Percentiles rank a stretch among this genome's conserved stretches.
Conservation (phyloP, 805 yeast species). For the Candida vartiovaarae region DNA sequence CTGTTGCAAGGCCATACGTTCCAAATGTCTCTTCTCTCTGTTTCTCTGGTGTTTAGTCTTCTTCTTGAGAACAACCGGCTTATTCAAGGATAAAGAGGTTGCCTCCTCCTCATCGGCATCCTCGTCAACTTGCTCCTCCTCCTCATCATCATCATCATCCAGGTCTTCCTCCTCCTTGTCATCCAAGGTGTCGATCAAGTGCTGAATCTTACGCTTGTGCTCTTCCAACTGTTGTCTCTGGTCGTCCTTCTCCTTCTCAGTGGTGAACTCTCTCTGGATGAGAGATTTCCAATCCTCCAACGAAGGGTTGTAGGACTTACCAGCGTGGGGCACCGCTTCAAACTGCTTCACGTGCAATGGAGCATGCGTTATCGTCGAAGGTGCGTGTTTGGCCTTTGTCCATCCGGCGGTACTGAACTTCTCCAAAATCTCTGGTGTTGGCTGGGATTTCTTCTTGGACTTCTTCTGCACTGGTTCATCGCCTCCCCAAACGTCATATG, state of each 20-base stretch:
- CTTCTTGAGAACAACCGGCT: slow-evolving; percentile 57
- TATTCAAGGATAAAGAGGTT: slow-evolving; percentile 58
- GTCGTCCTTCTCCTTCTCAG: slow-evolving; percentile 62
- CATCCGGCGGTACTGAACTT: slow-evolving; percentile 36
- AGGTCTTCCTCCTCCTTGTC: slow-evolving; percentile 47
- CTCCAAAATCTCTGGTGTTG: slow-evolving; percentile 34
- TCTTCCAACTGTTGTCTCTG: slow-evolving; percentile 54
- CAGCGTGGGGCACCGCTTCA: slow-evolving; percentile 62
- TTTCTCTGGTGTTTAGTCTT: slow-evolving; percentile 79
- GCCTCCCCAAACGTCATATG: slow-evolving; percentile 68
- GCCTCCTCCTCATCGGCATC: slow-evolving; percentile 34
- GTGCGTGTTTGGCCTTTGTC: slow-evolving; percentile 46
- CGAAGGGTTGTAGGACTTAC: slow-evolving; percentile 90
- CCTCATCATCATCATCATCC: slow-evolving; percentile 29
- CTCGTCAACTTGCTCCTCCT: slow-evolving; percentile 24
- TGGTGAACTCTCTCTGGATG: slow-evolving; percentile 56
- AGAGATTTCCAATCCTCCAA: slow-evolving; percentile 74
- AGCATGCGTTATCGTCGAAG: slow-evolving; percentile 44
- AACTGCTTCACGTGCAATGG: slow-evolving; percentile 50
- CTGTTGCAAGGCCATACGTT: slow-evolving; percentile 45
- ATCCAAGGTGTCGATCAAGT: slow-evolving; percentile 54
- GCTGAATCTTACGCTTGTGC: slow-evolving; percentile 55
- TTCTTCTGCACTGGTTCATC: slow-evolving; percentile 11
- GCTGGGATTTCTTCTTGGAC: slow-evolving; percentile 15
- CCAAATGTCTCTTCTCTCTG: slow-evolving; percentile 54